Percentiles rank a stretch among this genome's conserved stretches.
Evolutionary conservation across 306 rosid genomes (phyloP).

Genomic region (Castanopsis chinensis): DNA sequence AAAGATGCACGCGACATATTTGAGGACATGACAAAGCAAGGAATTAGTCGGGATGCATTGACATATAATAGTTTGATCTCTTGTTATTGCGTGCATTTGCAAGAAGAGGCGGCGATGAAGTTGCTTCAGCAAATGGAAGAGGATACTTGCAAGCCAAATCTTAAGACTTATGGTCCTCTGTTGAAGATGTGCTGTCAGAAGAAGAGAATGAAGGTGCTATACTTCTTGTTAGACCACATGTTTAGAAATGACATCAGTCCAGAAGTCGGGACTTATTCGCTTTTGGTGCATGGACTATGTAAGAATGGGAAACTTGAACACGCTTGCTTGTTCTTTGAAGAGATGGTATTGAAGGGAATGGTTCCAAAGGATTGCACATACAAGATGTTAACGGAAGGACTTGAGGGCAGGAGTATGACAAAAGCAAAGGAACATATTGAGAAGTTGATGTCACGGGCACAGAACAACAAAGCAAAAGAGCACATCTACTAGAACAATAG

Average conservation of each 20-base stretch:
- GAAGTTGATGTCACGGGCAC: conserved; percentile 43
- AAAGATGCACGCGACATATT: conserved; percentile 66
- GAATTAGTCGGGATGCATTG: conserved; percentile 42
- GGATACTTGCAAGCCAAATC: conserved; percentile 46
- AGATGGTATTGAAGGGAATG: conserved; percentile 54
- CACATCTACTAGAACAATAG: background rate
- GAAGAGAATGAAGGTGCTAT: conserved; percentile 82
- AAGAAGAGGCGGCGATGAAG: conserved; percentile 79
- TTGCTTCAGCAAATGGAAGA: conserved; percentile 85
- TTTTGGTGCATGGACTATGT: conserved; percentile 53
- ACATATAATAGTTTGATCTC: conserved; percentile 63
- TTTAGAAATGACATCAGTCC: conserved; percentile 54
- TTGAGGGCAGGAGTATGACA: conserved; percentile 58
- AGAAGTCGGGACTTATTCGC: conserved; percentile 57
- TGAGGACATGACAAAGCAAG: conserved; percentile 70
- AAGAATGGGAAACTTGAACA: conserved; percentile 47
- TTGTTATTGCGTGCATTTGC: conserved; percentile 56
- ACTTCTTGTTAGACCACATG: conserved; percentile 76
- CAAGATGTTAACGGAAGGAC: conserved; percentile 41
- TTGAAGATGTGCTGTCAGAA: conserved; percentile 79
- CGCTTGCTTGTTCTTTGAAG: conserved; percentile 60
- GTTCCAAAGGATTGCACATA: conserved; percentile 32
- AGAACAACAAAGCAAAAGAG: background rate
- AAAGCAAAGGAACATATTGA: conserved; percentile 51
- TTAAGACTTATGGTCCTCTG: conserved; percentile 70